phyloP scores from a whole-genome alignment of 805 yeast genomes.

The Kregervanrija pseudodelftensis region DNA sequence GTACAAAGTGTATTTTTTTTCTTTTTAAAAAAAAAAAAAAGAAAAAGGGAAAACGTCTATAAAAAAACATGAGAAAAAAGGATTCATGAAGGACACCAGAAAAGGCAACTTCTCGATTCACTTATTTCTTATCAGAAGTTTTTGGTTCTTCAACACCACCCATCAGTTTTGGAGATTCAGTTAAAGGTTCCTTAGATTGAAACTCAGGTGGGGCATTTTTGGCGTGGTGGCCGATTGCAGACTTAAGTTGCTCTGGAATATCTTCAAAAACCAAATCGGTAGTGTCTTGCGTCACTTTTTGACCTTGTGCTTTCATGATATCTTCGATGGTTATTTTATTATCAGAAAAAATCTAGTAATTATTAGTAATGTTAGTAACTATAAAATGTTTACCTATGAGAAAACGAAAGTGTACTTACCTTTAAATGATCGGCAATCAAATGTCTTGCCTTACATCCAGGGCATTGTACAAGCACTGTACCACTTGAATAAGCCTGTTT shows the following conservation, averaged over 20 bases:
- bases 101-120: not conserved
- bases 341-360: slow-evolving; percentile 66
- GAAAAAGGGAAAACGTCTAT: too few species aligned
- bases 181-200: slow-evolving; percentile 5
- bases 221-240: slow-evolving; percentile 56
- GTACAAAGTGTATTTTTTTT: too few species aligned
- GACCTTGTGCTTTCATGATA: slow-evolving; percentile 68
- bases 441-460: slow-evolving; percentile 83
- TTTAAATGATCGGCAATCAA: slow-evolving; percentile 83
- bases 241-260: slow-evolving; percentile 49
- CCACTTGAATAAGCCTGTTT: slow-evolving; percentile 88
- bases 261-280: slow-evolving; percentile 67
- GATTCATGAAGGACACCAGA: too few species aligned
- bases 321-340: slow-evolving; percentile 71
- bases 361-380: not conserved
- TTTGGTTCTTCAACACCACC: slow-evolving; percentile 6
- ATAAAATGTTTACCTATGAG: not conserved
- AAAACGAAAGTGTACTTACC: slow-evolving; percentile 21
- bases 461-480: slow-evolving; percentile 84
- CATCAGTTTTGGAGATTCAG: slow-evolving; percentile 9
- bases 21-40: too few species aligned
- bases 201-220: slow-evolving; percentile 54
- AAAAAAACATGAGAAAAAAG: too few species aligned
- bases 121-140: not conserved
- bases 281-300: slow-evolving; percentile 54